Evolutionary conservation across 805 yeast species (phyloP), one percentile per base, ranked within the genome.

Genomic region (Candida ponderosae): DNA sequence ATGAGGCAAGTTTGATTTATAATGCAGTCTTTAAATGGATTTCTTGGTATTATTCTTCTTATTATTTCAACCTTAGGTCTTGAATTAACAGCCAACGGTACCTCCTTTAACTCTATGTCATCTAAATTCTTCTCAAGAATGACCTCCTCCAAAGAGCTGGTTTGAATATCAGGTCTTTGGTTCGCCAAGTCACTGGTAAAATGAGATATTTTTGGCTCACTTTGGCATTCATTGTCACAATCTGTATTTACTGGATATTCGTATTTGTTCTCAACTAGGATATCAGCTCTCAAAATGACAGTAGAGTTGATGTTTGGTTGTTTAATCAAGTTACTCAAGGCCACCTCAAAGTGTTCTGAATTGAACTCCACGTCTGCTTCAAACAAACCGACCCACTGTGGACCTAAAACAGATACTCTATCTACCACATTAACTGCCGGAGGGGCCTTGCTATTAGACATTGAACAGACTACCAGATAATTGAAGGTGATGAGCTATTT

Each of bases 231-330:
- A n/a, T n/a, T n/a, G n/a, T n/a, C n/a, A 14, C 53, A 56, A 4
- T 63, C 62, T 8, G 57, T 50, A 6, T 50, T 57, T 3, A 50
- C 48, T 3, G 35, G 31, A 28, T 62, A 53, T 1, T 62, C 66
- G 49, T 65, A 76, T 6, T 50, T 58, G 39, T 62, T 62, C 46
- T 78, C 81, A 32, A 66, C 64, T 33, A 84, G 54, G 18, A 88
- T 76, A 59, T 90, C 97, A 0, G 97, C 95, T 46, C 97, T 65
- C 59, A 90, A 65, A 26, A 89, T 82, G 27, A 87, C 93, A 0
- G 96, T 83, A 10, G 97, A 89, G 60, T 89, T 90, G 60, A 87
- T 83, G 54, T 88, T 84, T 15, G 96, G 96, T 45, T 85, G 86
- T 41, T 72, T 68, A 37, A 87, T 82, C 42, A 87, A 67, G 56